A percentile compares a stretch with the other conserved stretches of the same genome.
phyloP scores from a whole-genome alignment of 2,329 filamentous ascomycete genomes.

The Corynespora cassiicola region DNA sequence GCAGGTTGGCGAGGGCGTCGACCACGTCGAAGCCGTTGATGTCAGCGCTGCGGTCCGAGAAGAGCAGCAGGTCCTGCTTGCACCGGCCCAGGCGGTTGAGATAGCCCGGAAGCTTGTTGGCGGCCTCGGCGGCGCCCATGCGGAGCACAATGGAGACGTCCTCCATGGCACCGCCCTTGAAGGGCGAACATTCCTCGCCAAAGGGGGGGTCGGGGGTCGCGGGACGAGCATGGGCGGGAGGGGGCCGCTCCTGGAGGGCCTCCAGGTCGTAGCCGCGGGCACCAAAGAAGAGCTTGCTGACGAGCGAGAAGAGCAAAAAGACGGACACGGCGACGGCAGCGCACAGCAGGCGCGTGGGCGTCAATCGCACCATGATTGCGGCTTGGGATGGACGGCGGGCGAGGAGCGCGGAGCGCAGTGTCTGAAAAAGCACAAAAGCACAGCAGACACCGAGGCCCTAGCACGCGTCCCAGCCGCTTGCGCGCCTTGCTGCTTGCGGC shows the following conservation, averaged over 20 bases:
- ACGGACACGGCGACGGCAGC: slow-evolving; percentile 28
- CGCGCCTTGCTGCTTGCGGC: no score
- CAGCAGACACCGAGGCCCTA: no score
- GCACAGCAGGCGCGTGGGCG: slow-evolving; percentile 41
- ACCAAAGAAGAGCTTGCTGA: slow-evolving; percentile 30
- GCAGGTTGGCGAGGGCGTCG: slow-evolving; percentile 53
- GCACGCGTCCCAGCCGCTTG: no score
- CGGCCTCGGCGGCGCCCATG: slow-evolving; percentile 64
- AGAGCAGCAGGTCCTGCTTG: slow-evolving; percentile 62
- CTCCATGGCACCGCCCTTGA: slow-evolving; percentile 37
- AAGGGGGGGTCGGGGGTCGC: slow-evolving; percentile 27
- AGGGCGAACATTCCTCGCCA: slow-evolving; percentile 41
- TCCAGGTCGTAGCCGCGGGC: slow-evolving; percentile 40
- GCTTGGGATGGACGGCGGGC: no score
- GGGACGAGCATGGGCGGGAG: slow-evolving; percentile 22
- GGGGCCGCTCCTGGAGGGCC: slow-evolving; percentile 32
- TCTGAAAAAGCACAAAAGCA: slow-evolving; percentile 9
- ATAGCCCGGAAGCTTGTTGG: slow-evolving; percentile 63
- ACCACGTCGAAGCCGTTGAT: slow-evolving; percentile 57
- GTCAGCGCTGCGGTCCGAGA: slow-evolving; percentile 65
- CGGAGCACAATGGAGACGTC: slow-evolving; percentile 64
- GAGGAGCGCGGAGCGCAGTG: no score
- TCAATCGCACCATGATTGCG: slow-evolving; percentile 44
- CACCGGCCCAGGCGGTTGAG: slow-evolving; percentile 62
- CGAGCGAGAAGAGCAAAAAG: slow-evolving; percentile 26